Conservation (phyloP, 345 rosid genomes). For the Pistacia atlantica region DNA sequence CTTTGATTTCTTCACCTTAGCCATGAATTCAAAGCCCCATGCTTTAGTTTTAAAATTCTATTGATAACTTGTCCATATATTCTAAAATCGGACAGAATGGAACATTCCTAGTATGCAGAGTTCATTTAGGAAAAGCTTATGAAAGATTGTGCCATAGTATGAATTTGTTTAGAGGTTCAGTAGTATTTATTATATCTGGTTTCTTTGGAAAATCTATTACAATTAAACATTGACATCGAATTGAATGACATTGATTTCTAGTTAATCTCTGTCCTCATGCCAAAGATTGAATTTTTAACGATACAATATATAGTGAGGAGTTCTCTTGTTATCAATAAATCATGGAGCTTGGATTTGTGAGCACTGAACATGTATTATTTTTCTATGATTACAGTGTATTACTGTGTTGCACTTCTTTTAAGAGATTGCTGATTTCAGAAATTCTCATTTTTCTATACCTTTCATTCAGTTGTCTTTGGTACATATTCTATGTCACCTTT, state of each 20-base stretch:
- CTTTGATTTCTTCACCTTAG: not conserved
- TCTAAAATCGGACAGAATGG: not conserved
- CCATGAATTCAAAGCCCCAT: not conserved
- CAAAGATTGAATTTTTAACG: not conserved
- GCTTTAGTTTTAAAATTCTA: not conserved
- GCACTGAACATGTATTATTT: not conserved
- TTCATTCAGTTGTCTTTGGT: not conserved
- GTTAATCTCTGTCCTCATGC: not conserved
- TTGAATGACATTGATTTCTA: not conserved
- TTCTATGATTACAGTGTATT: not conserved
- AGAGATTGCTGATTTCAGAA: not conserved
- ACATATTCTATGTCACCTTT: not conserved
- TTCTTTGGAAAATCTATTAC: not conserved
- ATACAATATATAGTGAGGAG: not conserved
- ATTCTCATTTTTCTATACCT: not conserved
- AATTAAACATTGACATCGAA: not conserved
- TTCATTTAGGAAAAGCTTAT: not conserved
- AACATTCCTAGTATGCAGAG: not conserved
- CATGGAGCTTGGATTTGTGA: conserved; percentile 3
- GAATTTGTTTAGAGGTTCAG: not conserved
- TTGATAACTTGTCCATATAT: conserved; percentile 1
- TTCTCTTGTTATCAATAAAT: conserved; percentile 6
- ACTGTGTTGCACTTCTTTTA: not conserved
- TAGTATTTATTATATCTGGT: not conserved
- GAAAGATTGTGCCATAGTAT: not conserved